A percentile compares a stretch with the other conserved stretches of the same genome.
Evolutionary conservation across 371 early-diverging fungal genomes (phyloP).

Genomic region (Mucor velutinosus): DNA sequence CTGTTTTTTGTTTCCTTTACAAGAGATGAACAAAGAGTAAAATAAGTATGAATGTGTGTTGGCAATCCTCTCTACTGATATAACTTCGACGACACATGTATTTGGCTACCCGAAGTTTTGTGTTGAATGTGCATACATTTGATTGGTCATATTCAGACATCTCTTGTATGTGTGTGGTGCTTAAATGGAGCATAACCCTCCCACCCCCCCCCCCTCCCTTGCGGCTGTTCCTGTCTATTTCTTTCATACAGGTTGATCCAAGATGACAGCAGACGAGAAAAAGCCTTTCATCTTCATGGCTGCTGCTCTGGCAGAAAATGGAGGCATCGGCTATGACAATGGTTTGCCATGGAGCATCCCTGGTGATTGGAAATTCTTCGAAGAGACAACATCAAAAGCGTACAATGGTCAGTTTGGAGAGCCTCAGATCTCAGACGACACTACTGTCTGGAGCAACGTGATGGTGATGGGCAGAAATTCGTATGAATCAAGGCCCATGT

Average conservation of each 20-base stretch:
- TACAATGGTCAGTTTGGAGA: slow-evolving; percentile 13
- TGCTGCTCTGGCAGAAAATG: slow-evolving; percentile 54
- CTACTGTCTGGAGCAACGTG: slow-evolving; percentile 56
- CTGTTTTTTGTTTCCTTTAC: background rate
- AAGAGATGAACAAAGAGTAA: background rate
- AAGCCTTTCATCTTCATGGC: slow-evolving; percentile 68
- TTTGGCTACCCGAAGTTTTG: slow-evolving; percentile 1
- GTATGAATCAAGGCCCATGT: slow-evolving; percentile 85
- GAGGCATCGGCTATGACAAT: slow-evolving; percentile 80
- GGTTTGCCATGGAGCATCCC: slow-evolving; percentile 85
- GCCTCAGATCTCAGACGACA: background rate
- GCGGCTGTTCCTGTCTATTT: background rate
- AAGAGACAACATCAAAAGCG: slow-evolving; percentile 62
- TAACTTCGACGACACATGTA: background rate
- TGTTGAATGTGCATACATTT: slow-evolving; percentile 4
- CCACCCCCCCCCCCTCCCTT: no score
- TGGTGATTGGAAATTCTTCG: slow-evolving; percentile 84
- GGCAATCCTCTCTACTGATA: background rate
- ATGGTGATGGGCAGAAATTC: slow-evolving; percentile 90
- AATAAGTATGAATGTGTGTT: background rate
- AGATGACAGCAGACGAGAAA: background rate
- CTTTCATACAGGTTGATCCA: background rate
- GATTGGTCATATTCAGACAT: background rate
- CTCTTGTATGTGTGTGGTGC: background rate
- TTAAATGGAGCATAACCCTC: background rate